Evolutionary conservation across 257 asterid genomes (phyloP).

Genomic region (Coffea eugenioides): DNA sequence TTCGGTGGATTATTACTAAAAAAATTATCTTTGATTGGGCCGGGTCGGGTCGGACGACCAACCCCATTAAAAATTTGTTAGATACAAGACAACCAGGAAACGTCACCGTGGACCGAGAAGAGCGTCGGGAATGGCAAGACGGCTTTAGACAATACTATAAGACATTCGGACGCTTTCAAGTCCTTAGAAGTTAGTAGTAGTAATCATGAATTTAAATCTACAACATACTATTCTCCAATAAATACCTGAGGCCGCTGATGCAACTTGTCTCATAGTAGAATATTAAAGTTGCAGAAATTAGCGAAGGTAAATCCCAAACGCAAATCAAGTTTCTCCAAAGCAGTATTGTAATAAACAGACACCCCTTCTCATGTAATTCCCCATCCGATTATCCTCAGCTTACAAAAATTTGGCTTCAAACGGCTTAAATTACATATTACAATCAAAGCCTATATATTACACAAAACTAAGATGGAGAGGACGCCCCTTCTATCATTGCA

Average conservation of each 20-base stretch:
- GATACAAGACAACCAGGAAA: neutral
- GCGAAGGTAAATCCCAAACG: neutral
- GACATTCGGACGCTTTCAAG: no score
- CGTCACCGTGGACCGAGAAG: neutral
- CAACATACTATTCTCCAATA: neutral
- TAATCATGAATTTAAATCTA: neutral
- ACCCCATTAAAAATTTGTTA: neutral
- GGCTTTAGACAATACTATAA: neutral
- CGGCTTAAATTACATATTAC: neutral
- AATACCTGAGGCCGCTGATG: neutral
- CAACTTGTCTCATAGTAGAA: neutral
- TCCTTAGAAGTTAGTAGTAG: no score
- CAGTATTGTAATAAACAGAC: neutral
- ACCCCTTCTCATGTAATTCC: neutral
- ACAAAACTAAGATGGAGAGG: neutral
- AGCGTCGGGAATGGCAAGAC: no score
- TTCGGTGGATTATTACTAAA: neutral
- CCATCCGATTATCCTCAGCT: neutral
- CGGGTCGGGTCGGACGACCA: neutral
- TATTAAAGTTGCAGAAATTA: neutral
- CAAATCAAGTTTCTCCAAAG: neutral
- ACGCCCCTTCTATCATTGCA: neutral
- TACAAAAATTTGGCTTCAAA: neutral
- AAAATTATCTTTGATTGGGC: neutral
- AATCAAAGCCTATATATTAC: neutral